A percentile compares a stretch with the other conserved stretches of the same genome.
Evolutionary conservation across 148 eudicot species (phyloP).

Genomic region (Vaccinium corymbosum): DNA sequence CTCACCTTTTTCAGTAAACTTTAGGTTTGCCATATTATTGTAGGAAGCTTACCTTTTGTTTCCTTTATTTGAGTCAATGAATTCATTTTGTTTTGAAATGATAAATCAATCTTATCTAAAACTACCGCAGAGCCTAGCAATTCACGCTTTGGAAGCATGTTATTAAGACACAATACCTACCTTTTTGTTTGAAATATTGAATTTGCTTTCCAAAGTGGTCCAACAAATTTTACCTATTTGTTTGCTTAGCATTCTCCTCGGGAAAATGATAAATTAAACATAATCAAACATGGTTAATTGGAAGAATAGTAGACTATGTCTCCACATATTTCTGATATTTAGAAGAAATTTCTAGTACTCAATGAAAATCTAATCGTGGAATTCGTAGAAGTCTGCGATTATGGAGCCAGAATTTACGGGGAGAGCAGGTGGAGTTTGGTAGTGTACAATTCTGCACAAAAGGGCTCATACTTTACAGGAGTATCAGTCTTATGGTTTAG

Average conservation of each 20-base stretch:
- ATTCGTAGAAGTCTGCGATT: not conserved
- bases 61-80: not conserved
- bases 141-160: not conserved
- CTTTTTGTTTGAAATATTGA: not conserved
- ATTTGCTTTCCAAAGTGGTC: not conserved
- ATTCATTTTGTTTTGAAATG: not conserved
- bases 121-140: not conserved
- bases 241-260: not conserved
- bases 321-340: not conserved
- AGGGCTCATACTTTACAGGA: not conserved
- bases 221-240: not conserved
- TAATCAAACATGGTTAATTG: not conserved
- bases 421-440: not conserved
- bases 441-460: not conserved
- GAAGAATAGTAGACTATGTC: not conserved
- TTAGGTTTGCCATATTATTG: not conserved
- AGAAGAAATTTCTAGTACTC: not conserved
- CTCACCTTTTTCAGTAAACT: not conserved
- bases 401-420: not conserved
- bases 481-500: not conserved
- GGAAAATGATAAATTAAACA: not conserved
- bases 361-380: not conserved
- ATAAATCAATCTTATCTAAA: not conserved
- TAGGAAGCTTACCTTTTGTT: not conserved
- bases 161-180: not conserved